Base-by-base conservation (phyloP, 176 grass and related monocot species). In the Elymus sibiricus region DNA sequence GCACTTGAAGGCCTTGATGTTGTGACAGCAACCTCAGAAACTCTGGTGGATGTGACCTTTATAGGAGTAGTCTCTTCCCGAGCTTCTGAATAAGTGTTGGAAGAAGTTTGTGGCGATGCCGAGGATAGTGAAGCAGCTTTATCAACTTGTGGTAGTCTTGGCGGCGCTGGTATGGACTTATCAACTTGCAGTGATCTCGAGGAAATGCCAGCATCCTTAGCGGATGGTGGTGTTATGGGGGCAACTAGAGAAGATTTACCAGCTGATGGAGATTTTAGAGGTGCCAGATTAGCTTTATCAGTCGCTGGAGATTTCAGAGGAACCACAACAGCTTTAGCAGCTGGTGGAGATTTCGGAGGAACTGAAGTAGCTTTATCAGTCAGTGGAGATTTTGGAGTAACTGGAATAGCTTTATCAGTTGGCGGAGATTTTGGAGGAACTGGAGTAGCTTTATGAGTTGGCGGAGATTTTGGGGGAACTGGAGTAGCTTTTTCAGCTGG, bases 1-100 rank as follows among this genome's bases (percentile, higher is more conserved):
- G 93, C 95, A 91, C 93, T 98, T 62, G 89, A 98, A 85, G 93
- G 91, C 93, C 95, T 95, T 17, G 87, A 89, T 68, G 90, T 35
- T 77, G 77, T 77, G n/a, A 79, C 53, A 64, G 53, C 73, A 78
- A 70, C 82, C 28, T 88, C 81, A 11, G 86, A 88, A 77, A 77
- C 77, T 80, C 53, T 43, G 64, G 70, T 76, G 26, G 84, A 38
- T 79, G 70, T 35, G 32, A 82, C 82, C 82, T 80, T 92, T 55
- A 65, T 34, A 11, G 59, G 71, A 47, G 29, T 59, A 64, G 74
- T 64, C 11, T 64, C 85, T 80, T 87, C 80, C 68, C 68, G 85
- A 83, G 74, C 73, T 94, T 87, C 87, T 72, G 85, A 83, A 31
- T 55, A 75, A 65, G 67, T 35, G 29, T 31, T 46, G 28, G 11